Evolutionary conservation across 1,139 yeast species (phyloP), one percentile per base, ranked within the genome.

Genomic region (Geotrichum klebahnii): DNA sequence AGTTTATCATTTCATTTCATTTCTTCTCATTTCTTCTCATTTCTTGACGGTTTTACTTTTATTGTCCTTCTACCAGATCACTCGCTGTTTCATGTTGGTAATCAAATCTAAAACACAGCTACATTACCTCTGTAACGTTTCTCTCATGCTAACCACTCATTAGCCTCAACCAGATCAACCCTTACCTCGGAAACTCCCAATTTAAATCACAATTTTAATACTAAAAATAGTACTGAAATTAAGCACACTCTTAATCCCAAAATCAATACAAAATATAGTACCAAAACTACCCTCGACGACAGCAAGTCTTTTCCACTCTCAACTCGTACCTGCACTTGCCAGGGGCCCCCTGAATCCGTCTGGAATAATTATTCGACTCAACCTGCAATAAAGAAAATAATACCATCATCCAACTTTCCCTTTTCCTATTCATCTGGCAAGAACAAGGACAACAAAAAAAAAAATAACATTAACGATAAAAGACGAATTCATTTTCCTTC

Each of bases 291-390:
- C 9, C 37, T 16, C 19, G 9, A 19, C 37, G 2, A 17, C 43
- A n/a, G n/a, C 23, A 19, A 26, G 16, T 26, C 10, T 26, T 10
- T 26, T 6, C 10, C 10, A 6, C 29, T 26, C 29, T 8, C 29
- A 6, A 6, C 10, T 26, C 29, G 29, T 24, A 5, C 43, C 43
- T 39, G 43, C 43, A 39, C 14, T 28, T 16, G 5, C 16, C 32
- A 39, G 32, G 43, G 43, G 9, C 17, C 43, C 43, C 43, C 43
- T 39, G 43, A 19, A 24, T 26, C 34, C n/a, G 12, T 8, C 10
- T 8, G 9, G 6, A 26, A 26, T 6, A 26, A 6, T 10, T 26
- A 8, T 10, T 26, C 29, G 29, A 37, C 34, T 6, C n/a, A 6
- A 33, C 6, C n/a, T n/a, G n/a, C n/a, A n/a, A n/a, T n/a, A n/a